Evolutionary conservation across 176 grass and related monocot genomes (phyloP), one percentile per base, ranked within the genome.

Genomic region (Rhynchospora tenuis): DNA sequence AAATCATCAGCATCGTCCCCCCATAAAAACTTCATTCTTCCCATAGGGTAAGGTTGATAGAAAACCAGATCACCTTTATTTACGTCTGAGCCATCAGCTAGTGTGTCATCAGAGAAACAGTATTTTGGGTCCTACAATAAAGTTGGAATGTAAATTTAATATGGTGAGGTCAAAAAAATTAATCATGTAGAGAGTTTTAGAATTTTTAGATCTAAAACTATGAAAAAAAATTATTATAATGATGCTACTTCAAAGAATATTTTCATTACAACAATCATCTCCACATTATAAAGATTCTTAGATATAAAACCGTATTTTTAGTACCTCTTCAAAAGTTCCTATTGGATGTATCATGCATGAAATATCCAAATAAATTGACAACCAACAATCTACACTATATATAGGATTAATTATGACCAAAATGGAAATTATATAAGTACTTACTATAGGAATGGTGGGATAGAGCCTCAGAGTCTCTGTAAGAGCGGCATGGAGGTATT

Each of bases 21-120:
- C 94, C 94, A 97, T 42, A 97, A 50, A 60, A 91, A 91, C 81
- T 90, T 55, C 94, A 97, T 97, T 66, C 94, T 91, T 4, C 91
- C 94, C 91, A 97, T 93, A 48, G 89, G 77, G 76, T 84, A 97
- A 71, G 94, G 89, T 79, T 97, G 91, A 61, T 93, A 97, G 81
- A 77, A 60, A 81, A 97, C 86, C 78, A 91, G 59, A 81, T 97
- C 94, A 22, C 89, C 94, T 90, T 97, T 87, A 7, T 65, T 90
- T 7, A 97, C 27, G 0, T 86, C 73, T 51, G 86, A 78, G 14
- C 94, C 94, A 72, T 90, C 91, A 14, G 94, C 91, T 81, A 97
- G 54, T 9, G 84, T 91, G 88, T 97, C 94, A 2, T 93, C 91
- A 1, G 91, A 88, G 17, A 87, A 90, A 81, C 94, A 97, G 54